Percentiles rank a stretch among this genome's conserved stretches.
Conservation (phyloP, 257 asterid genomes). For the Solanum rostratum region DNA sequence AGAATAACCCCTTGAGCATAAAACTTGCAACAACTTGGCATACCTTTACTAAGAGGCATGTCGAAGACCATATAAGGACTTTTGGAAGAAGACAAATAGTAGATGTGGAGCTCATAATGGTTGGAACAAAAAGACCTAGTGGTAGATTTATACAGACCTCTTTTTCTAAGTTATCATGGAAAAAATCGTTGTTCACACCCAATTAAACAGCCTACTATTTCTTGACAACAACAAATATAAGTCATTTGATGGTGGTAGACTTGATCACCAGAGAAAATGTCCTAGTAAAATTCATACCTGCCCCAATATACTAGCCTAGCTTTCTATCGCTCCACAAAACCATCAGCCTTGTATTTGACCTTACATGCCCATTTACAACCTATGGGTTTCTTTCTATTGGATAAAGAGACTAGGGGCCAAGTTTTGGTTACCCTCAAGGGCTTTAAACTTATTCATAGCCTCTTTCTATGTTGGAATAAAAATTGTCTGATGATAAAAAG, state of each 20-base stretch:
- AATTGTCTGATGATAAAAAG: background rate
- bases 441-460: no score
- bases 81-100: no score
- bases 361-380: no score
- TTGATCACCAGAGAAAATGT: background rate
- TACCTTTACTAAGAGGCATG: background rate
- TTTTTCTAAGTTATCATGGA: background rate
- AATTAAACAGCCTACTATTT: background rate
- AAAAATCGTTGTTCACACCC: background rate
- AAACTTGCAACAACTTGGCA: background rate
- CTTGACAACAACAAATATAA: background rate
- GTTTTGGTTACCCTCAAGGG: no score
- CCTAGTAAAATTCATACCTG: background rate
- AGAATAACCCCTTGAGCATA: background rate
- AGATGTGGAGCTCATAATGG: no score
- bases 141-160: background rate
- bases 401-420: no score
- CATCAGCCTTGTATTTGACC: no score
- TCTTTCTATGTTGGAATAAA: background rate
- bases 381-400: no score
- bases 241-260: background rate
- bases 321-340: background rate
- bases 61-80: background rate
- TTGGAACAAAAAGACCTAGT: no score
- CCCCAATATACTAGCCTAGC: background rate